Evolutionary conservation across 768 basidiomycete genomes (phyloP).

Genomic region (Rhodotorula graminis): DNA sequence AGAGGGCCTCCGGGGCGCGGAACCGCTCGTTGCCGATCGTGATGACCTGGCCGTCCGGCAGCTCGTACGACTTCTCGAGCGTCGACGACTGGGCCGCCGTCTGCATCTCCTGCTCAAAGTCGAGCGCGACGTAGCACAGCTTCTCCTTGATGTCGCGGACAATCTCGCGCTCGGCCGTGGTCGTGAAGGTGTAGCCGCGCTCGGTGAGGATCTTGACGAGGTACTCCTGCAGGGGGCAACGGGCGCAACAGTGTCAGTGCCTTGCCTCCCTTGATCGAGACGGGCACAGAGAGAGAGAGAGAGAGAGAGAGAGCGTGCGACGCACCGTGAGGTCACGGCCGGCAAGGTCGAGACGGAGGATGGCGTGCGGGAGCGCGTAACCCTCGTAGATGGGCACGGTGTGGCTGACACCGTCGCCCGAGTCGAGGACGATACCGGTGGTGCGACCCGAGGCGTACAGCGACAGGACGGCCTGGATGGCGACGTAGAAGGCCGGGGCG

Average conservation of each 20-base stretch:
- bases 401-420: conserved; percentile 93
- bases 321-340: conserved; percentile 82
- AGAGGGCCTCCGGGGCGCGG: conserved; percentile 59
- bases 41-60: conserved; percentile 90
- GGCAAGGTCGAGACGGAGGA: conserved; percentile 83
- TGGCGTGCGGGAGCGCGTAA: conserved; percentile 87
- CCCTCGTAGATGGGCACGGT: conserved; percentile 96
- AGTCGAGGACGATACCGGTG: conserved; percentile 88
- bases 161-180: conserved; percentile 63
- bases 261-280: too few relatives aligned
- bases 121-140: conserved; percentile 89
- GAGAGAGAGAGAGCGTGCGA: conserved; percentile 17
- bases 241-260: not conserved
- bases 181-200: conserved; percentile 90
- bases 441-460: conserved; percentile 87
- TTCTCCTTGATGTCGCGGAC: conserved; percentile 97
- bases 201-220: conserved; percentile 80
- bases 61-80: conserved; percentile 87
- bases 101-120: conserved; percentile 89
- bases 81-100: conserved; percentile 83
- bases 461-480: conserved; percentile 84
- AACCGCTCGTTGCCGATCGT: conserved; percentile 89
- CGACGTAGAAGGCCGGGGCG: conserved; percentile 84
- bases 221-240: conserved; percentile 45
- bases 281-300: conserved; percentile 9